A percentile compares a stretch with the other conserved stretches of the same genome.
Conservation (phyloP, 306 rosid genomes). For the Cucurbita moschata region DNA sequence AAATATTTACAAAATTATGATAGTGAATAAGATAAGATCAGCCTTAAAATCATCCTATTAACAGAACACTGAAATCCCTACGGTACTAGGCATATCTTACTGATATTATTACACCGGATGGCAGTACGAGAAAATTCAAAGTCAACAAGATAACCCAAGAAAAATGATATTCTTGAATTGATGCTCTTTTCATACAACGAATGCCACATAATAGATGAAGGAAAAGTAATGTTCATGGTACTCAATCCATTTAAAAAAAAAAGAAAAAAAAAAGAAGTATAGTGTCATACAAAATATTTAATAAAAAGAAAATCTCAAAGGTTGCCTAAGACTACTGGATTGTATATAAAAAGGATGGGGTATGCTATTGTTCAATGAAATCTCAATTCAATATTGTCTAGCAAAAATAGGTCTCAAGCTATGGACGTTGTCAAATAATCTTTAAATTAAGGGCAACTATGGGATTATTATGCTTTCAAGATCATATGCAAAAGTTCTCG, state of each 20-base stretch:
- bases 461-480: not conserved
- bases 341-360: not conserved
- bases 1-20: not conserved
- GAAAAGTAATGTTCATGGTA: not conserved
- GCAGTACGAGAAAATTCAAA: not conserved
- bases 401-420: not conserved
- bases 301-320: not conserved
- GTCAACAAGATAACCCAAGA: not conserved
- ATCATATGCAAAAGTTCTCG: not conserved
- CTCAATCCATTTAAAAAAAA: not conserved
- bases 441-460: not conserved
- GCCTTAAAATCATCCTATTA: not conserved
- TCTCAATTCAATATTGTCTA: not conserved
- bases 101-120: not conserved
- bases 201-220: not conserved
- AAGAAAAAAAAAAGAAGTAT: not conserved
- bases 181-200: not conserved
- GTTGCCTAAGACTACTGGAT: not conserved
- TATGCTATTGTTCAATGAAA: not conserved
- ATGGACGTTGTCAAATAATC: not conserved
- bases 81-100: not conserved
- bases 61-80: not conserved
- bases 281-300: not conserved
- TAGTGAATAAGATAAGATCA: not conserved
- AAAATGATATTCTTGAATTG: not conserved